Evolutionary conservation across 2,329 filamentous ascomycete genomes (phyloP).

Genomic region (Fusarium nodosum): DNA sequence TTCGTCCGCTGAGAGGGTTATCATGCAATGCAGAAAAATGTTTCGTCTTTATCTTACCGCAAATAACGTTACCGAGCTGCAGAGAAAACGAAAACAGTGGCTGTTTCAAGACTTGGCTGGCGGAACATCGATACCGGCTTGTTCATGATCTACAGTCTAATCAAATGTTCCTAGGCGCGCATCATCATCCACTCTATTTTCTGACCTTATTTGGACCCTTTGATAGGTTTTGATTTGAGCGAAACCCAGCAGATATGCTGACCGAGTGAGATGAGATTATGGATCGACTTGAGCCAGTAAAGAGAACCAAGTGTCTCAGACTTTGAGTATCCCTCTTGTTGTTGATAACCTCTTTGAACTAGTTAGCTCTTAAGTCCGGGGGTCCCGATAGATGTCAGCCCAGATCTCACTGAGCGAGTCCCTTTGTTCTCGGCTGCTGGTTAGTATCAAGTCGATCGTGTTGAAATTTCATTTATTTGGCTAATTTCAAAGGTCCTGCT

Average conservation of each 20-base stretch:
- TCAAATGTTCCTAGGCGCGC: not conserved
- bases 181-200: constrained; percentile 6
- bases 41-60: constrained; percentile 2
- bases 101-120: constrained; percentile 1
- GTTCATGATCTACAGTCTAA: constrained; percentile 26
- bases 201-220: not conserved
- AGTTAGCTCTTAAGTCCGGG: constrained; percentile 43
- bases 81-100: not conserved
- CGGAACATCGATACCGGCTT: not conserved
- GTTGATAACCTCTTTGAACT: not conserved
- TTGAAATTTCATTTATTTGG: constrained; percentile 16
- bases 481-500: constrained; percentile 4
- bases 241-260: constrained; percentile 26
- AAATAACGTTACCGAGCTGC: not conserved
- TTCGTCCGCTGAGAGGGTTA: constrained; percentile 19
- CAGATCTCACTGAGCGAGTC: constrained; percentile 26
- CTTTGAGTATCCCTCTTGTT: constrained; percentile 4
- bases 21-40: not conserved
- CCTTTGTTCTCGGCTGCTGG: constrained; percentile 10
- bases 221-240: constrained; percentile 11
- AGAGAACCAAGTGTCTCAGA: not conserved
- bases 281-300: constrained; percentile 6
- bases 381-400: constrained; percentile 32
- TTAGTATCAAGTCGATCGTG: constrained; percentile 12
- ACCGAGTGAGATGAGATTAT: constrained; percentile 35